phyloP scores from a whole-genome alignment of 2,329 filamentous ascomycete genomes.

The Claviceps africana region DNA sequence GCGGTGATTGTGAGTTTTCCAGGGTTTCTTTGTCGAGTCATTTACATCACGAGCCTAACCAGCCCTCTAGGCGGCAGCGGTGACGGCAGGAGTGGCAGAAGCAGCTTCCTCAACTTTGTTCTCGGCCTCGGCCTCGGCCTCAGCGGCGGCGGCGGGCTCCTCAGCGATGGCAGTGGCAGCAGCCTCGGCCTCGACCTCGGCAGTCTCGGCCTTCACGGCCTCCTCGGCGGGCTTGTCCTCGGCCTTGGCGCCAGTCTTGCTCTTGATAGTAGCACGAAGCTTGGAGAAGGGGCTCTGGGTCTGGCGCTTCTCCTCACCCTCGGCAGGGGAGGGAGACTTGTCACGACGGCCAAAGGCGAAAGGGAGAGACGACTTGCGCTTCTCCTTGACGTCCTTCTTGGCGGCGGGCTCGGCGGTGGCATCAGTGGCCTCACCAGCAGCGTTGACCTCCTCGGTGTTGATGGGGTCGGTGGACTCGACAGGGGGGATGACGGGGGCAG shows the following conservation, averaged over 20 bases:
- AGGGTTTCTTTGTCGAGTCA: constrained; percentile 13
- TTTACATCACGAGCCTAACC: constrained; percentile 12
- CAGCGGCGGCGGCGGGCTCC: constrained; percentile 12
- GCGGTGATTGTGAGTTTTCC: constrained; percentile 11
- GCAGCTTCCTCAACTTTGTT: constrained; percentile 28
- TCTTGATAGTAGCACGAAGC: constrained; percentile 43
- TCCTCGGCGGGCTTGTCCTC: constrained; percentile 27
- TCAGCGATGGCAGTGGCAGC: constrained; percentile 13
- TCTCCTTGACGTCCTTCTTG: constrained; percentile 57
- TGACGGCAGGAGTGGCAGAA: constrained; percentile 31
- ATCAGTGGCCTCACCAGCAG: constrained; percentile 34
- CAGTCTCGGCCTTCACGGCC: constrained; percentile 19
- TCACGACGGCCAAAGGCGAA: constrained; percentile 75
- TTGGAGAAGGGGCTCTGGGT: constrained; percentile 39
- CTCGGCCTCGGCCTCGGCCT: constrained; percentile 22
- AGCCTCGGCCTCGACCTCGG: constrained; percentile 17
- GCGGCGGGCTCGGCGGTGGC: constrained; percentile 37
- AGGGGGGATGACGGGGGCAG: constrained; percentile 44
- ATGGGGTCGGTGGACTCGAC: constrained; percentile 44
- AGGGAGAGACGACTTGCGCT: constrained; percentile 65
- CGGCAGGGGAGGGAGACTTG: constrained; percentile 40
- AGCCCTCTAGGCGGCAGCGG: constrained; percentile 35
- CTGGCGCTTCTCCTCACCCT: constrained; percentile 31
- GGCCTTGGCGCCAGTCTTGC: constrained; percentile 28
- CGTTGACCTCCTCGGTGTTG: constrained; percentile 42